Conservation (phyloP, 768 basidiomycete genomes). For the Leccinum boreale region DNA sequence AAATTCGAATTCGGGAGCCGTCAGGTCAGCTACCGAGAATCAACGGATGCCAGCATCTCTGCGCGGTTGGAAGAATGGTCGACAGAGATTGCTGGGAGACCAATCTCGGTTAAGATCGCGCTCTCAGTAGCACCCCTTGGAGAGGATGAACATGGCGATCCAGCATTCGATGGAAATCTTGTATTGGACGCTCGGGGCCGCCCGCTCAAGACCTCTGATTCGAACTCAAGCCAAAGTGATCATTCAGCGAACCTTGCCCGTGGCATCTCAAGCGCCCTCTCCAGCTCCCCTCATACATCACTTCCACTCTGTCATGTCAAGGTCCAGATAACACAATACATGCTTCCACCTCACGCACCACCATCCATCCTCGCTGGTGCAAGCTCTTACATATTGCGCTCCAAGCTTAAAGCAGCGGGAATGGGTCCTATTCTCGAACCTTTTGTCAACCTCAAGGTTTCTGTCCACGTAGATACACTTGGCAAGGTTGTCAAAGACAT, state of each 20-base stretch:
- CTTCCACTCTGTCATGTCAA: conserved; percentile 64
- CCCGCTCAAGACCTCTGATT: conserved; percentile 51
- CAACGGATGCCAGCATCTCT: conserved; percentile 27
- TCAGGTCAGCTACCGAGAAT: conserved; percentile 80
- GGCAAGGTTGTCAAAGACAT: conserved; percentile 82
- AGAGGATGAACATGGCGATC: conserved; percentile 58
- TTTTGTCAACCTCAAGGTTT: conserved; percentile 65
- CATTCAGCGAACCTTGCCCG: conserved; percentile 56
- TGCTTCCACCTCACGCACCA: conserved; percentile 40
- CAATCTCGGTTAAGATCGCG: conserved; percentile 46
- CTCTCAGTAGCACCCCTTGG: conserved; percentile 54
- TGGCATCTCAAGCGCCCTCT: conserved; percentile 69
- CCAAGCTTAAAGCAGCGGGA: conserved; percentile 57
- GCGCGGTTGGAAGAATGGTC: conserved; percentile 49
- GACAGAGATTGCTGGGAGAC: conserved; percentile 60
- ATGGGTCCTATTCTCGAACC: conserved; percentile 79
- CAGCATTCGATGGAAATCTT: conserved; percentile 74
- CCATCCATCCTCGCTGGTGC: conserved; percentile 64
- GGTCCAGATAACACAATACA: conserved; percentile 49
- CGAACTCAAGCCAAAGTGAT: conserved; percentile 40
- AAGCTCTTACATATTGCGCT: conserved; percentile 59
- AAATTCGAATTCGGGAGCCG: conserved; percentile 75
- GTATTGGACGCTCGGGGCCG: conserved; percentile 55
- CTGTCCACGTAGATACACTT: conserved; percentile 60
- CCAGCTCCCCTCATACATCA: conserved; percentile 75